phyloP scores from a whole-genome alignment of 2,329 filamentous ascomycete genomes.

The Scleromitrula shiraiana region DNA sequence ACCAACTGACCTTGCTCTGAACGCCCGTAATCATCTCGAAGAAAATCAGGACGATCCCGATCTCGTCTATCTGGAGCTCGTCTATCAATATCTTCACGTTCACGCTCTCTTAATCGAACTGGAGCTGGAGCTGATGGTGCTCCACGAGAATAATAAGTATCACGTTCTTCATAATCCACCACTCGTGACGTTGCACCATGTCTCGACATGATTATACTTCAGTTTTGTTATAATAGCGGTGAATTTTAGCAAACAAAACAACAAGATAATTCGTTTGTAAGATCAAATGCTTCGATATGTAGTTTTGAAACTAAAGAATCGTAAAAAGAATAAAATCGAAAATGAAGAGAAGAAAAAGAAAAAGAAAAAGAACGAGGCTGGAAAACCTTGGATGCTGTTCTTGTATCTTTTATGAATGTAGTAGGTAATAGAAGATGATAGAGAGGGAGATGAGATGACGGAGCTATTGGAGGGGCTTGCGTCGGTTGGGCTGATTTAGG shows the following conservation, averaged over 20 bases:
- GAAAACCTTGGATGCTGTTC: neutral
- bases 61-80: constrained; percentile 17
- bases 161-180: constrained; percentile 22
- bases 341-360: neutral
- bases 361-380: constrained; percentile 3
- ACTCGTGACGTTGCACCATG: constrained; percentile 13
- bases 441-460: constrained; percentile 2
- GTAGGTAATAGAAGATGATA: neutral
- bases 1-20: constrained; percentile 24
- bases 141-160: constrained; percentile 21
- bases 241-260: neutral
- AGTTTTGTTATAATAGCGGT: constrained; percentile 55
- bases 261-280: neutral
- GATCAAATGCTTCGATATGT: neutral
- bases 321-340: neutral
- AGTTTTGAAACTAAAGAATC: neutral
- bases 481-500: constrained; percentile 10
- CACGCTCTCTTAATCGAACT: constrained; percentile 22
- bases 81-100: constrained; percentile 25
- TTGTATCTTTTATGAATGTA: neutral
- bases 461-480: constrained; percentile 3
- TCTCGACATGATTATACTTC: constrained; percentile 14
- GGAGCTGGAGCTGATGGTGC: constrained; percentile 18
- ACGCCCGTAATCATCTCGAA: constrained; percentile 25
- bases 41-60: constrained; percentile 23